phyloP scores from a whole-genome alignment of 163 green algal species.

The Volvox carteri region DNA sequence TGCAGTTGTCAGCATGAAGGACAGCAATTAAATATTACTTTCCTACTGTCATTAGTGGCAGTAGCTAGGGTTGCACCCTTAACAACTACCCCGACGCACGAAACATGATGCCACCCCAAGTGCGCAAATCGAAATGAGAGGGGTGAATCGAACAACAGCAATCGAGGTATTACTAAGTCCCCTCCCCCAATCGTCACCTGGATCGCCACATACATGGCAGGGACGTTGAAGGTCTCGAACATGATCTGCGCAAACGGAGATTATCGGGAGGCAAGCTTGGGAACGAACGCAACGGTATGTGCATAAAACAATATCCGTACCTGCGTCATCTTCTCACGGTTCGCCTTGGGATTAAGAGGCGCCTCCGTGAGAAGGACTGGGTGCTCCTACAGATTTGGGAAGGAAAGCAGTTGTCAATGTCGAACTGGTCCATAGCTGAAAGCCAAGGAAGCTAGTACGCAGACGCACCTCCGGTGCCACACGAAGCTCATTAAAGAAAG shows the following conservation, averaged over 20 bases:
- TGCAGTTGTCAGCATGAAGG: too few species aligned
- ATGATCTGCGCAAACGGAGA: conserved; percentile 72
- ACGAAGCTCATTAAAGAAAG: conserved; percentile 99
- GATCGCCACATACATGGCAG: conserved; percentile 98
- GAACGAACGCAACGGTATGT: not conserved
- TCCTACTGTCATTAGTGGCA: too few species aligned
- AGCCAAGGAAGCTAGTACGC: not conserved
- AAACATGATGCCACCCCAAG: too few species aligned
- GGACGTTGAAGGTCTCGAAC: conserved; percentile 98
- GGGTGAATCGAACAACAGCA: too few species aligned
- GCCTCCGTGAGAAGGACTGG: conserved; percentile 98
- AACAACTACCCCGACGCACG: too few species aligned
- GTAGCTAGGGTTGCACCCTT: too few species aligned
- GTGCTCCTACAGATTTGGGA: conserved; percentile 85
- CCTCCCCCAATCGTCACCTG: too few species aligned
- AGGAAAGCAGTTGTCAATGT: not conserved
- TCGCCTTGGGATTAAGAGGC: conserved; percentile 98
- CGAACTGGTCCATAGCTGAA: too few species aligned
- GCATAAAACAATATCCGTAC: conserved; percentile 64
- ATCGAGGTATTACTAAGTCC: too few species aligned
- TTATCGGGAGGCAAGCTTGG: not conserved
- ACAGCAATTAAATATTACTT: too few species aligned
- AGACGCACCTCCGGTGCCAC: conserved; percentile 90
- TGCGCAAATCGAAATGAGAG: too few species aligned
- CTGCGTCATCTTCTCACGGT: conserved; percentile 99